These are phyloP conservation scores for Blechomonas ayalai DNA, from an alignment of 208 protist species.

Conservation along the genomic window DNA sequence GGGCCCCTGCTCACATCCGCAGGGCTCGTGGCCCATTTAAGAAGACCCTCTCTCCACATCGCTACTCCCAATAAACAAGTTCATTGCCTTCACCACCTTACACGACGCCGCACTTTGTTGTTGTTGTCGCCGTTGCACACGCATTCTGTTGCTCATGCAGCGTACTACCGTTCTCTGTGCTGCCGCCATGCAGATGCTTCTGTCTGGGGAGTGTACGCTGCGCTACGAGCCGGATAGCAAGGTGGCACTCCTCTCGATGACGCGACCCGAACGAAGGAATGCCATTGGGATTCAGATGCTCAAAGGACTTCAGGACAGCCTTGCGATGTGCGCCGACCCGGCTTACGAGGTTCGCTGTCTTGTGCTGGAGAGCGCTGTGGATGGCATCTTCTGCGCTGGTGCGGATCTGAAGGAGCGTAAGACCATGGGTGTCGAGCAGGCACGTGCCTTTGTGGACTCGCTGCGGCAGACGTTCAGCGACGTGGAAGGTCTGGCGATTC, in stretches of 20 bases:
- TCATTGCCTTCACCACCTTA: too few species aligned
- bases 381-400: conserved; percentile 69
- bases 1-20: too few species aligned
- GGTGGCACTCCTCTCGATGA: conserved; percentile 37
- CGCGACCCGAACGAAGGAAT: conserved; percentile 47
- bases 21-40: too few species aligned
- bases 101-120: too few species aligned
- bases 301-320: conserved; percentile 23
- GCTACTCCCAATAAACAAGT: too few species aligned
- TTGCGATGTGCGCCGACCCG: conserved; percentile 27
- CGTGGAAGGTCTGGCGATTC: conserved; percentile 70
- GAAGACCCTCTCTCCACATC: too few species aligned
- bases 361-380: conserved; percentile 51
- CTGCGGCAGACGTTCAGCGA: conserved; percentile 62
- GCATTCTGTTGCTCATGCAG: too few species aligned
- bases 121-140: too few species aligned
- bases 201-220: conserved; percentile 31
- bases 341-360: conserved; percentile 35
- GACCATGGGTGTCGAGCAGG: conserved; percentile 40
- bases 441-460: conserved; percentile 57
- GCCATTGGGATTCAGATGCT: conserved; percentile 43
- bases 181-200: background rate
- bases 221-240: conserved; percentile 13
- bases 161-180: background rate
- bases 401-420: conserved; percentile 76